These are phyloP conservation scores for Colletotrichum musicola DNA, from an alignment of 2,329 filamentous ascomycete species.

Conservation along the genomic window DNA sequence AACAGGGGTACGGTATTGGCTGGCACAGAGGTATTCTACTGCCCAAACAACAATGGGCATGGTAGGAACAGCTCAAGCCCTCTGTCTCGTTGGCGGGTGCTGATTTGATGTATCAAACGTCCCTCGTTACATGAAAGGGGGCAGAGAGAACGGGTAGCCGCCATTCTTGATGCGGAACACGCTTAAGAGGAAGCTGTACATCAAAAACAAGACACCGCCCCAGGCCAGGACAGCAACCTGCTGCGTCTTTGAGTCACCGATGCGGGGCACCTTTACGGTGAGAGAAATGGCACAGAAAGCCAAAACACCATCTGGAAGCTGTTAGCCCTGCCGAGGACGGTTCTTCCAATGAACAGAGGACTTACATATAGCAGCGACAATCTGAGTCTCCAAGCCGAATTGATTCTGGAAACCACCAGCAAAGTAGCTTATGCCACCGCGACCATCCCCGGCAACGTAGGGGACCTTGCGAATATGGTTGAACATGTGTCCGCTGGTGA, in stretches of 20 bases:
- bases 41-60: too few species aligned
- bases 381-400: constrained; percentile 94
- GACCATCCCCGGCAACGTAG: constrained; percentile 87
- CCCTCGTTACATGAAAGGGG: constrained; percentile 78
- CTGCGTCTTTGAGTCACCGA: constrained; percentile 81
- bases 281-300: constrained; percentile 93
- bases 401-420: constrained; percentile 93
- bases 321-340: constrained; percentile 57
- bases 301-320: constrained; percentile 69
- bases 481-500: constrained; percentile 99
- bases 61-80: too few species aligned
- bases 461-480: constrained; percentile 98
- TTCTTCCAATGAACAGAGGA: constrained; percentile 43
- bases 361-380: constrained; percentile 93
- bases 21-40: too few species aligned
- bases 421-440: constrained; percentile 90
- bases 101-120: background rate
- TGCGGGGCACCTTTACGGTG: constrained; percentile 91
- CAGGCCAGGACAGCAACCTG: constrained; percentile 85
- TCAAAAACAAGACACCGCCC: constrained; percentile 79
- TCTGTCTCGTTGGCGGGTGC: background rate
- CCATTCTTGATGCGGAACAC: constrained; percentile 95
- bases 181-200: constrained; percentile 95
- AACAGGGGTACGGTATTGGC: too few species aligned
- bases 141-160: constrained; percentile 93